Conservation (phyloP, 371 early-diverging fungal species). For the Saksenaea vasiformis region DNA sequence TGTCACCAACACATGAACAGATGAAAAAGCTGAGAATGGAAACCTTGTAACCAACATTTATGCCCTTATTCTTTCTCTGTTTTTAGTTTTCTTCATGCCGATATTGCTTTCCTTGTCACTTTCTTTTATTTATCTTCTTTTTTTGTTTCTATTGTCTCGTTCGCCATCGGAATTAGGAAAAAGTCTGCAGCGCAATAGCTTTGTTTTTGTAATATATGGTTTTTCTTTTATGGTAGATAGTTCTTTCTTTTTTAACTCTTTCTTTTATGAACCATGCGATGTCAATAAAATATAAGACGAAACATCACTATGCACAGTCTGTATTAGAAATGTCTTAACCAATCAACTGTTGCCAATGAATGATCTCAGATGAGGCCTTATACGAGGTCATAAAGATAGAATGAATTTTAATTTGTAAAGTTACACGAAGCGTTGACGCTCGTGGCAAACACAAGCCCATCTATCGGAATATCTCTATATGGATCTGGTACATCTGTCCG, state of each 20-base stretch:
- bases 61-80: background rate
- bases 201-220: slow-evolving; percentile 1
- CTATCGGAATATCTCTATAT: no score
- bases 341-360: no score
- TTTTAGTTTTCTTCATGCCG: no score
- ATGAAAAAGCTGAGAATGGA: background rate
- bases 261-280: background rate
- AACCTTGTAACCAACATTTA: background rate
- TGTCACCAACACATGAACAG: background rate
- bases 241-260: background rate
- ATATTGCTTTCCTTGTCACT: background rate
- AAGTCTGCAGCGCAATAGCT: background rate
- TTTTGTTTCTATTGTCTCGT: background rate
- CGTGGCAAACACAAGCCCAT: no score
- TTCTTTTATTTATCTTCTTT: background rate
- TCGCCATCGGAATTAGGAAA: background rate
- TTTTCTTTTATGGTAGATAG: background rate
- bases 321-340: no score
- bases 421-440: no score
- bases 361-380: no score
- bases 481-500: no score
- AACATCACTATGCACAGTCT: no score
- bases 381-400: no score
- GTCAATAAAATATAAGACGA: background rate
- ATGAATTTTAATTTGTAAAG: no score